Conservation (phyloP, 257 asterid genomes). For the Nicotiana knightiana region DNA sequence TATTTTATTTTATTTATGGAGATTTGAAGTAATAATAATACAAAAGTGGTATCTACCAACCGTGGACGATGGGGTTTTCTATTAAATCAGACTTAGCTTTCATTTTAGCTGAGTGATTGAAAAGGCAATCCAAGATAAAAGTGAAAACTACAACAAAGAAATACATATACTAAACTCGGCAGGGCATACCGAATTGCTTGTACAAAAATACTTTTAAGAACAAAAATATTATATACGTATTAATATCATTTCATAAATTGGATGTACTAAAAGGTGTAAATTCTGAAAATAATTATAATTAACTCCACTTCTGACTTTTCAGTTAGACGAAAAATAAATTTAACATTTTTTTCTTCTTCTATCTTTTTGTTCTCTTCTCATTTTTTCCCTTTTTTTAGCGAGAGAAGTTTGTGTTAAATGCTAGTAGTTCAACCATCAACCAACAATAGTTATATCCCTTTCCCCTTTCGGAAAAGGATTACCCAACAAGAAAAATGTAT, state of each 20-base stretch:
- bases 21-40: not conserved
- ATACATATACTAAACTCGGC: not conserved
- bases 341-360: not conserved
- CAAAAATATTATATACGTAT: too few species aligned
- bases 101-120: not conserved
- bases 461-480: not conserved
- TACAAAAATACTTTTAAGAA: not conserved
- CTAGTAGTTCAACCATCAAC: not conserved
- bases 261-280: too few species aligned
- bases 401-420: not conserved
- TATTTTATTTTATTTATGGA: not conserved
- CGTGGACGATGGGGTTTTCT: too few species aligned
- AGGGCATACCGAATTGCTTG: not conserved
- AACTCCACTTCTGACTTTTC: too few species aligned
- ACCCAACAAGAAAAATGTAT: not conserved
- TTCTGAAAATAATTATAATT: too few species aligned
- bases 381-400: not conserved
- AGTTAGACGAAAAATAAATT: not conserved
- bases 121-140: not conserved
- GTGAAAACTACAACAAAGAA: not conserved
- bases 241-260: too few species aligned
- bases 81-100: too few species aligned
- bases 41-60: not conserved
- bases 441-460: not conserved
- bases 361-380: too few species aligned